Conservation (phyloP, 768 basidiomycete genomes). For the Dioszegia aurantiaca region DNA sequence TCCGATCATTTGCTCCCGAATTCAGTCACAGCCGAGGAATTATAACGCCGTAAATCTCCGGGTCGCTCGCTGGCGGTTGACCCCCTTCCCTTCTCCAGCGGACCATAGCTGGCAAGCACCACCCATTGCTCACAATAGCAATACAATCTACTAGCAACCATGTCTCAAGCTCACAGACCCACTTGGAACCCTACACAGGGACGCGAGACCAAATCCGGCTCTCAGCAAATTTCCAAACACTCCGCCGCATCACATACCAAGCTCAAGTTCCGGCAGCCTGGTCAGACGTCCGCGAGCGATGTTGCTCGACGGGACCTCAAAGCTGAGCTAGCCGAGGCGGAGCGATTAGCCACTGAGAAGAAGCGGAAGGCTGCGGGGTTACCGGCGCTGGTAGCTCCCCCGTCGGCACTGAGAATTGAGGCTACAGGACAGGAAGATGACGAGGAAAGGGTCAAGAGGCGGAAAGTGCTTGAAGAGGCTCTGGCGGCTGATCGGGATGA, state of each 20-base stretch:
- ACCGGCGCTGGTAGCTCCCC: slow-evolving; percentile 49
- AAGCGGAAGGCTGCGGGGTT: slow-evolving; percentile 86
- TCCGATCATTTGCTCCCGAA: too few relatives aligned
- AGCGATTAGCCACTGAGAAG: slow-evolving; percentile 80
- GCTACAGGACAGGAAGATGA: slow-evolving; percentile 59
- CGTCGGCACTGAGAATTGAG: slow-evolving; percentile 56
- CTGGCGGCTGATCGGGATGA: slow-evolving; percentile 87
- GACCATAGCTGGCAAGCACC: background rate
- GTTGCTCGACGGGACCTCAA: slow-evolving; percentile 76
- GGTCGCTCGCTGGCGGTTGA: too few relatives aligned
- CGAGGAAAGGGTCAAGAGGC: slow-evolving; percentile 69
- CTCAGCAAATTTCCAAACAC: slow-evolving; percentile 84
- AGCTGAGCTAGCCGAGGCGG: slow-evolving; percentile 76
- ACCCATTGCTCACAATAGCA: background rate
- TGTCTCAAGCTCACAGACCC: slow-evolving; percentile 52
- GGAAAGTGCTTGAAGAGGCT: slow-evolving; percentile 83
- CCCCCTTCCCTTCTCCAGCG: too few relatives aligned
- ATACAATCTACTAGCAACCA: slow-evolving; percentile 15
- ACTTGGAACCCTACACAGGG: slow-evolving; percentile 94
- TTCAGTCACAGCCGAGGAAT: too few relatives aligned
- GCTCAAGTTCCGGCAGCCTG: slow-evolving; percentile 95
- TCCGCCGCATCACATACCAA: slow-evolving; percentile 96
- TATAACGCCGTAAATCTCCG: slow-evolving; percentile 11
- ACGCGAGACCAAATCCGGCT: slow-evolving; percentile 84
- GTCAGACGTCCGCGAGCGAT: slow-evolving; percentile 78